Base-by-base conservation (phyloP, 495 filamentous ascomycete species). In the Collariella sp. region DNA sequence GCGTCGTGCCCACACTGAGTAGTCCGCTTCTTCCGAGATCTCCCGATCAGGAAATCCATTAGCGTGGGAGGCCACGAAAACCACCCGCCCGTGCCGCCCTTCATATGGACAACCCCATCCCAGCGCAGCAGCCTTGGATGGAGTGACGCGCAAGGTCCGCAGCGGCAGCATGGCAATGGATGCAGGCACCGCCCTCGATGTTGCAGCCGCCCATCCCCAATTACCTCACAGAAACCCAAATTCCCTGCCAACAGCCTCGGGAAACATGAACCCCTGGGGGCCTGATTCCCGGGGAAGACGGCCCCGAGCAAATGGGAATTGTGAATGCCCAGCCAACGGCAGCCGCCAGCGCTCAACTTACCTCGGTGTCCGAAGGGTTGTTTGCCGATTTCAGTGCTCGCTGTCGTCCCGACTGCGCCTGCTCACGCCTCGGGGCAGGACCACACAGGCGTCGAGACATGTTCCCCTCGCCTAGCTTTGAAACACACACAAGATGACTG, bases 161-260 rank as follows among this genome's bases (percentile, higher is more conserved):
- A 46, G 43, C 3, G 15, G 7, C 15, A 40, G n/a, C 38, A 40
- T 40, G 38, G 38, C 38, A 18, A 40, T 15, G 39, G 40, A 50
- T 38, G 52, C 52, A 55, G 57, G 34, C 50, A 54, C 33, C 23
- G 35, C 33, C n/a, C 36, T 4, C 52, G 42, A 47, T 12, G 18
- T 23, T 29, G 34, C 16, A 48, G 5, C 5, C 1, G 38, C 45
- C 6, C 39, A 16, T 61, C 50, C 33, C 19, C 29, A 36, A 62
- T 62, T 62, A 62, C 60, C 56, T 62, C 60, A 62, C 45, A 58
- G 43, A 62, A 62, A 59, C 56, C 55, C 47, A 15, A 18, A 23
- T 33, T 9, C 34, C 43, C 44, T 23, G n/a, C 20, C 12, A 16
- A 23, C 11, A 20, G 33, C 41, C 42, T 54, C 51, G 51, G 51